phyloP scores from a whole-genome alignment of 1,139 yeast genomes.

The Zygosaccharomyces pseudobailii region DNA sequence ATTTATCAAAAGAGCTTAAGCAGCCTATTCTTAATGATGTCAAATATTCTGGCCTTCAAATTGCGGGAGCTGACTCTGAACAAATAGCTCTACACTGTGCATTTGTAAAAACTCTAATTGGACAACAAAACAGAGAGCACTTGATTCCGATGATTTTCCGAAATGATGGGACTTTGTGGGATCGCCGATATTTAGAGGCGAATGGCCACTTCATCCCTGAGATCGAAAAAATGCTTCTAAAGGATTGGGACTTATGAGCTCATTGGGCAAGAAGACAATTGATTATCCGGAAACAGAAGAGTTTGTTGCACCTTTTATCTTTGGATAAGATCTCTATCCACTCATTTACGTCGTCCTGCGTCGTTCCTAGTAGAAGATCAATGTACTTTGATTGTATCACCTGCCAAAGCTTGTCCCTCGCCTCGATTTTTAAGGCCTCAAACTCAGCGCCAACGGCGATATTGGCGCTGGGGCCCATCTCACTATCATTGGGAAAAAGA shows the following conservation, averaged over 20 bases:
- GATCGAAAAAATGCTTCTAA: slow-evolving; percentile 12
- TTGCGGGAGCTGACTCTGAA: slow-evolving; percentile 6
- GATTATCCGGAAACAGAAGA: slow-evolving; percentile 15
- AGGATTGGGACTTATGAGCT: slow-evolving; percentile 12
- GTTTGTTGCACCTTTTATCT: slow-evolving; percentile 20
- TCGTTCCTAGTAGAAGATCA: slow-evolving; percentile 14
- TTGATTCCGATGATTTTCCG: slow-evolving; percentile 19
- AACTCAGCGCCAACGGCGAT: slow-evolving; percentile 24
- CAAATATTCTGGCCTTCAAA: slow-evolving; percentile 25
- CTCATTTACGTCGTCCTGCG: slow-evolving; percentile 13
- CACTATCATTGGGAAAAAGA: slow-evolving; percentile 30
- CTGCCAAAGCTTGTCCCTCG: slow-evolving; percentile 16
- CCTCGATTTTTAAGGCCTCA: slow-evolving; percentile 15
- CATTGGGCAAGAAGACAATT: slow-evolving; percentile 21
- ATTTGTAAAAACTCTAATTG: slow-evolving; percentile 25
- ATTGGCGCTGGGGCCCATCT: slow-evolving; percentile 24
- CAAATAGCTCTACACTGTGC: slow-evolving; percentile 36
- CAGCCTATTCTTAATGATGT: slow-evolving; percentile 32
- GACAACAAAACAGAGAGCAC: slow-evolving; percentile 18
- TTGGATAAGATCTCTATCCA: slow-evolving; percentile 17
- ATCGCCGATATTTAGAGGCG: slow-evolving; percentile 11
- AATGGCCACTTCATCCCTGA: slow-evolving; percentile 15
- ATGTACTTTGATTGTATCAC: slow-evolving; percentile 11
- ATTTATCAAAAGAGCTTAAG: slow-evolving; percentile 24
- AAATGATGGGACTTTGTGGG: slow-evolving; percentile 14